phyloP scores from a whole-genome alignment of 2,329 filamentous ascomycete species.

The Fusarium solani-melongenae region DNA sequence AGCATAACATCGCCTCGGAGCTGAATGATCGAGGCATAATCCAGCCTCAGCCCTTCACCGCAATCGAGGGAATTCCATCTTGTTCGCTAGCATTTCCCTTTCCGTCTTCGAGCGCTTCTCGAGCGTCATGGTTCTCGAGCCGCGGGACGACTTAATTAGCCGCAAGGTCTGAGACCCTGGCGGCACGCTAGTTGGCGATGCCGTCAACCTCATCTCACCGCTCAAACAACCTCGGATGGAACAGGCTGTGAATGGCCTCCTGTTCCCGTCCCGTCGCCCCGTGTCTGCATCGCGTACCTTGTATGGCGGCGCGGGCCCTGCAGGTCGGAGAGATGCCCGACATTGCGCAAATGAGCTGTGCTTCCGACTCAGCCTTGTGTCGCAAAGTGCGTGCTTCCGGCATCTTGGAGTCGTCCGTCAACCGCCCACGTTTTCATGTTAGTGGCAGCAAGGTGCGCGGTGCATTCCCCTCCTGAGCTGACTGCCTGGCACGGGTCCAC shows the following conservation, averaged over 20 bases:
- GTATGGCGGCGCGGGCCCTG: constrained; percentile 3
- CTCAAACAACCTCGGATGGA: constrained; percentile 23
- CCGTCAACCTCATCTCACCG: constrained; percentile 38
- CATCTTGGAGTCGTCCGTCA: constrained; percentile 1
- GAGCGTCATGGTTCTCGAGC: constrained; percentile 14
- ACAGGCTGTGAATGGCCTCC: constrained; percentile 27
- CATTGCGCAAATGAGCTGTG: constrained; percentile 9
- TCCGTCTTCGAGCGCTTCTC: constrained; percentile 10
- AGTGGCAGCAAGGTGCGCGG: neutral
- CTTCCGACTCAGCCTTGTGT: constrained; percentile 12
- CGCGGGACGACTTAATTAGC: constrained; percentile 28
- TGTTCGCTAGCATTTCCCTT: constrained; percentile 16
- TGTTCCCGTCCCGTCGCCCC: constrained; percentile 10
- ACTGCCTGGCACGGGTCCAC: constrained; percentile 6
- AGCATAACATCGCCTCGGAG: neutral
- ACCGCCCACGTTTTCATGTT: constrained; percentile 4
- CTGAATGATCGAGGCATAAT: neutral
- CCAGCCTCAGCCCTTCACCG: constrained; percentile 5
- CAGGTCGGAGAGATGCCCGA: constrained; percentile 2
- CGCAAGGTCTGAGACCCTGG: constrained; percentile 32
- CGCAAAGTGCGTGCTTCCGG: neutral
- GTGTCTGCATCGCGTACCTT: constrained; percentile 23
- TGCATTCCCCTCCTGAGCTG: neutral
- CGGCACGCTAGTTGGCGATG: constrained; percentile 29
- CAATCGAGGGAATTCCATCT: constrained; percentile 7